Evolutionary conservation across 2,329 filamentous ascomycete genomes (phyloP), one percentile per base, ranked within the genome.

Genomic region (Stromatinia cepivora): DNA sequence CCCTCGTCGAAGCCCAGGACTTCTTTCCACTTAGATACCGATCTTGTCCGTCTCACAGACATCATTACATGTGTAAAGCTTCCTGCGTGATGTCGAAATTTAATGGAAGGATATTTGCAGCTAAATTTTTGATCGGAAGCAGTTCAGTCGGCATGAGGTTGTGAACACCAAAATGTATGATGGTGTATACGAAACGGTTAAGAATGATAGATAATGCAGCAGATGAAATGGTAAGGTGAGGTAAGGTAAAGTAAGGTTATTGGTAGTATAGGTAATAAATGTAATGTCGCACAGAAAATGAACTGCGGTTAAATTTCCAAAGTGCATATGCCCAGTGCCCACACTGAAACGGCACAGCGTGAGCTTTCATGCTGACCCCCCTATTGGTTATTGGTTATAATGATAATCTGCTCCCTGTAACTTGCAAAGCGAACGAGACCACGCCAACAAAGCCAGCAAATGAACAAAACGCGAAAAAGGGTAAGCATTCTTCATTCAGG

Each of bases 1-100:
- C 71, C 73, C 58, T 77, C 75, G 66, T 76, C 75, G 70, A 76
- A 76, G n/a, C 75, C 75, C 4, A 76, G 69, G 39, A 77, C 75
- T 54, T 76, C 73, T 71, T 76, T 77, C 75, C 75, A 77, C 63
- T 77, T 76, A 52, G 69, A 72, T 62, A 71, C 67, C 57, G 75
- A 75, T 54, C 70, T 72, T 59, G 71, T 70, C 10, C 75, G 71
- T 58, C 70, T 67, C 72, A 73, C 66, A 56, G 66, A 64, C 66
- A 69, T 69, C 17, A 46, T 69, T 39, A 50, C 65, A 61, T 62
- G 25, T 36, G 59, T 63, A 52, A 31, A 52, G 13, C n/a, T 22
- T 52, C n/a, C 39, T 42, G 15, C 6, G 13, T 31, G 54, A 52
- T 67, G 42, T 62, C 15, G 45, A 34, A 59, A 53, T 39, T 13